phyloP scores from a whole-genome alignment of 805 yeast species.

The Kodamaea laetipori region DNA sequence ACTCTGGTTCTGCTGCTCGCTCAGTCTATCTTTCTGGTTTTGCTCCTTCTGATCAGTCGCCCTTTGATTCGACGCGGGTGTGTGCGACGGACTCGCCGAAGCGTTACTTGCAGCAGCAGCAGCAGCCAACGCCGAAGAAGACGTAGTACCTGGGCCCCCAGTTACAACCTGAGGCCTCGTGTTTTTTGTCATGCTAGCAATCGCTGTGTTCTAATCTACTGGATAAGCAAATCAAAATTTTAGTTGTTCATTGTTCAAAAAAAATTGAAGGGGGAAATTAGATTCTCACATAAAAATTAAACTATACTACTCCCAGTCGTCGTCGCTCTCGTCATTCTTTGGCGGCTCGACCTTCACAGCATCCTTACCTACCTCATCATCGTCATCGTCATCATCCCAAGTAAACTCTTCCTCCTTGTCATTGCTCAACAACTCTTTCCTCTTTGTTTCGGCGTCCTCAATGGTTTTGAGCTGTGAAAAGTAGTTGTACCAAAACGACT shows the following conservation, averaged over 20 bases:
- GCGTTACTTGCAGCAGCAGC: conserved; percentile 7
- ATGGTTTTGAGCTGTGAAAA: conserved; percentile 56
- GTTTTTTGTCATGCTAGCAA: conserved; percentile 2
- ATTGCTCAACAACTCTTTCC: conserved; percentile 60
- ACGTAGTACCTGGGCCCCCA: conserved; percentile 1
- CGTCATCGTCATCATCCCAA: conserved; percentile 55
- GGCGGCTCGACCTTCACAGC: conserved; percentile 10
- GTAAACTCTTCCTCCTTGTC: conserved; percentile 54
- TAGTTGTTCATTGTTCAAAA: conserved; percentile 2
- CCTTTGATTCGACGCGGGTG: not conserved
- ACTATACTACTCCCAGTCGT: conserved; percentile 57
- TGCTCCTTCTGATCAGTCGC: not conserved
- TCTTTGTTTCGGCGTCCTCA: conserved; percentile 60
- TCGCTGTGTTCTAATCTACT: not conserved
- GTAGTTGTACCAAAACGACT: conserved; percentile 75
- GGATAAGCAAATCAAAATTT: conserved; percentile 4
- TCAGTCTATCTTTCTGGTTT: too few species aligned
- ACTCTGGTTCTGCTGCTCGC: not conserved
- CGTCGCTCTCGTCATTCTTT: conserved; percentile 40
- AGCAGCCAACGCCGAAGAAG: conserved; percentile 8
- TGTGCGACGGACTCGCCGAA: conserved; percentile 3
- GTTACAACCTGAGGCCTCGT: not conserved
- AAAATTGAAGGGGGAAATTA: conserved; percentile 7
- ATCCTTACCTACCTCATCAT: conserved; percentile 23
- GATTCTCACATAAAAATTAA: not conserved